These are phyloP conservation scores for Castanea sativa DNA, from an alignment of 306 rosid genomes.

Conservation along the genomic window DNA sequence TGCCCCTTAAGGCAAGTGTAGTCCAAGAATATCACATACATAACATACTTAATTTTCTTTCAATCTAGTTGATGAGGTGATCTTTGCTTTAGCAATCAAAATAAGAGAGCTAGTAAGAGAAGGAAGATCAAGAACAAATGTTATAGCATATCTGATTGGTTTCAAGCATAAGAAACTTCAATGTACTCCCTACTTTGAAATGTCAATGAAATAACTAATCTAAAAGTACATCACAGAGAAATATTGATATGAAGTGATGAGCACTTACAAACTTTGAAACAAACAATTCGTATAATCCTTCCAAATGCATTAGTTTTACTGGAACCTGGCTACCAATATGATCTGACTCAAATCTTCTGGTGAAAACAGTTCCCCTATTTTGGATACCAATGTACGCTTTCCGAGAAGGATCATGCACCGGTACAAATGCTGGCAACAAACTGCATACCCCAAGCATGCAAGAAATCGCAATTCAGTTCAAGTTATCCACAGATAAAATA, in stretches of 20 bases:
- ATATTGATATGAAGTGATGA: constrained; percentile 1
- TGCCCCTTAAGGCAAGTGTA: not conserved
- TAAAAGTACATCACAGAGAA: not conserved
- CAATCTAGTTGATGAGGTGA: not conserved
- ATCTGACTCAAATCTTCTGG: constrained; percentile 96
- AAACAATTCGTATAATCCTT: constrained; percentile 88
- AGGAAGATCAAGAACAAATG: constrained; percentile 13
- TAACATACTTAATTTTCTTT: not conserved
- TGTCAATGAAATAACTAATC: constrained; percentile 6
- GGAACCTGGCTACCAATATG: constrained; percentile 89
- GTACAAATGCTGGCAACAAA: constrained; percentile 98
- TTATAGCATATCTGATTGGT: not conserved
- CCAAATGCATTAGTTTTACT: constrained; percentile 87
- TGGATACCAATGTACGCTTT: constrained; percentile 96
- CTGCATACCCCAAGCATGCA: constrained; percentile 41
- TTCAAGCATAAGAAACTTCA: constrained; percentile 1
- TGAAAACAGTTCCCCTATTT: constrained; percentile 95
- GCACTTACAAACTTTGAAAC: constrained; percentile 90
- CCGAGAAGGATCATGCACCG: constrained; percentile 90
- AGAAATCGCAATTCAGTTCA: constrained; percentile 25
- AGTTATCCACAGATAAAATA: not conserved
- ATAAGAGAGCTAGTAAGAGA: constrained; percentile 12
- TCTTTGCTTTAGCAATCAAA: constrained; percentile 9
- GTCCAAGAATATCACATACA: not conserved
- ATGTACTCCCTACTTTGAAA: constrained; percentile 13